Base-by-base conservation (phyloP, 148 eudicot species). In the Vaccinium macrocarpon region DNA sequence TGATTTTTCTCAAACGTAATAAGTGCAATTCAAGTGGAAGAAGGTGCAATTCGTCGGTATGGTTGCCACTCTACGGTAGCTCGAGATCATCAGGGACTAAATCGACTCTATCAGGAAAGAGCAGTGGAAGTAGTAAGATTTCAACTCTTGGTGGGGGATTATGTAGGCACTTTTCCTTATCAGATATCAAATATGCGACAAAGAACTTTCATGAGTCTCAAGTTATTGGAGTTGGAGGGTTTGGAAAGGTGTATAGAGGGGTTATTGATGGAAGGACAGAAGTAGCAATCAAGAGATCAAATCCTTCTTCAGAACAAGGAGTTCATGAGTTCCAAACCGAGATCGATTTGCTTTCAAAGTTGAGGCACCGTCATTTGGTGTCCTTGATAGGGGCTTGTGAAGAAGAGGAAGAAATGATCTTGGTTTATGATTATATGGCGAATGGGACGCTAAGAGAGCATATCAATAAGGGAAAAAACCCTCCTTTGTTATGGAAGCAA, bases 381-480 rank as follows among this genome's bases (percentile, higher is more conserved):
- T 89, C 91, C 2, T 49, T 89, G 21, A 87, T 89, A 15, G 91
- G 91, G 42, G 91, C 89, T 61, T 89, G 91, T 49, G 89, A 85
- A 16, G 91, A 87, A 79, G 85, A 64, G 49, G 74, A 81, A 6
- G 91, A 89, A 55, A 89, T 89, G 91, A 87, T 89, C 59, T 78
- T 89, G 77, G 89, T 89, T n/a, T 89, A 89, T 64, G 91, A 89
- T 53, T 87, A 87, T 27, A 87, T 89, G 89, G 86, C 89, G 23
- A 89, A 89, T 52, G 91, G 91, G 66, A 89, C 91, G 29, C 81
- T 89, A 27, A 87, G 88, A 59, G 91, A 89, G 74, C 91, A 89
- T 85, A 72, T 89, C 49, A 78, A 84, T 66, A 81, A 84, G 19
- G 78, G 32, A 25, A 62, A 72, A 4, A 76, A 80, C 8, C 79